Evolutionary conservation across 495 filamentous ascomycete species (phyloP).

Genomic region (Apiosordaria backusii): DNA sequence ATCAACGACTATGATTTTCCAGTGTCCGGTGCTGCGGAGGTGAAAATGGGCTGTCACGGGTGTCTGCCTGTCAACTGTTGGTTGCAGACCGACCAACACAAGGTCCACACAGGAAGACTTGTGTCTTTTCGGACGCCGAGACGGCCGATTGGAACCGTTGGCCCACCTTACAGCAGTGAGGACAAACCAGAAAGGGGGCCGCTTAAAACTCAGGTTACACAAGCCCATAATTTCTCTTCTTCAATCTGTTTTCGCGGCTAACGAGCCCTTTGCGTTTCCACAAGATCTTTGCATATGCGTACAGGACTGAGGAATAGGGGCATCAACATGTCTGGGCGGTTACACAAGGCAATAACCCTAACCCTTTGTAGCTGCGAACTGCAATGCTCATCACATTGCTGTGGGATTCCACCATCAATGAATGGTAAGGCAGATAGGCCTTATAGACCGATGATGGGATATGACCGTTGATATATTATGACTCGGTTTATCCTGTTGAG

Average conservation of each 20-base stretch:
- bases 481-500: too few species aligned
- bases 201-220: background rate
- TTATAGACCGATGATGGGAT: too few species aligned
- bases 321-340: background rate
- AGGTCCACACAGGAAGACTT: background rate
- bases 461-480: too few species aligned
- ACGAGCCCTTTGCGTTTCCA: background rate
- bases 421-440: too few species aligned
- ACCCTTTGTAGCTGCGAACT: too few species aligned
- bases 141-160: slow-evolving; percentile 9
- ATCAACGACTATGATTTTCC: background rate
- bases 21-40: background rate
- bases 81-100: background rate
- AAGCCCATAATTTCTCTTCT: background rate
- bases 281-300: background rate
- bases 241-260: background rate
- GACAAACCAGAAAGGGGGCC: background rate
- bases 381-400: too few species aligned
- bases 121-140: slow-evolving; percentile 10
- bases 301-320: background rate
- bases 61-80: background rate
- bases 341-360: background rate
- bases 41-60: background rate
- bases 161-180: background rate
- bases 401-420: too few species aligned